These are phyloP conservation scores for Halophytophthora batemanensis DNA, from an alignment of 352 stramenopile genomes.

Conservation along the genomic window DNA sequence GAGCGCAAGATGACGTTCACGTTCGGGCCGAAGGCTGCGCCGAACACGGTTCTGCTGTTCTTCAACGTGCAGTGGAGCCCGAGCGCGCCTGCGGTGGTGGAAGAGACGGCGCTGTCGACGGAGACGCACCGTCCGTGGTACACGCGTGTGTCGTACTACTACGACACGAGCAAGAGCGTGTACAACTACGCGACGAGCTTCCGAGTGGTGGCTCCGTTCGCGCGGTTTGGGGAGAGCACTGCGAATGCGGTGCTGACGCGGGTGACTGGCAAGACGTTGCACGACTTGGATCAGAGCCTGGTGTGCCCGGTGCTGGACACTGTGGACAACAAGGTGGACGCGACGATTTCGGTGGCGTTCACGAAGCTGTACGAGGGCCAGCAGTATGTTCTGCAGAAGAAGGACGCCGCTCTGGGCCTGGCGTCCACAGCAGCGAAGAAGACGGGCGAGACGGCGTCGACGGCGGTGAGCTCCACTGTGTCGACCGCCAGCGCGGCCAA, in stretches of 20 bases:
- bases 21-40: constrained; percentile 26
- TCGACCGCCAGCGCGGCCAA: constrained; percentile 48
- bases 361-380: constrained; percentile 59
- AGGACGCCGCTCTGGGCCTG: constrained; percentile 47
- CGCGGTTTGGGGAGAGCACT: constrained; percentile 60
- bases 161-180: constrained; percentile 73
- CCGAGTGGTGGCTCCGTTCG: constrained; percentile 54
- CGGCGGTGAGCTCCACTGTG: constrained; percentile 38
- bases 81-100: constrained; percentile 1
- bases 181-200: constrained; percentile 86
- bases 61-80: constrained; percentile 28
- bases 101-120: constrained; percentile 11
- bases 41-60: constrained; percentile 24
- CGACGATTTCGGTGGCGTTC: constrained; percentile 43
- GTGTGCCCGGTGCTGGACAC: constrained; percentile 46
- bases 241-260: constrained; percentile 62
- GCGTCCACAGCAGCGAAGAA: constrained; percentile 40
- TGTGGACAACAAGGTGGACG: constrained; percentile 69
- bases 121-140: constrained; percentile 57
- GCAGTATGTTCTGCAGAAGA: constrained; percentile 64
- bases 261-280: constrained; percentile 56
- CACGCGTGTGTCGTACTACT: constrained; percentile 75
- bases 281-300: constrained; percentile 51
- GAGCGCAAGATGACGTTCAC: constrained; percentile 42
- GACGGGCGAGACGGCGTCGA: constrained; percentile 38